These are phyloP conservation scores for Cryptosporidium muris DNA, from an alignment of 169 alveolate species.

Conservation along the genomic window DNA sequence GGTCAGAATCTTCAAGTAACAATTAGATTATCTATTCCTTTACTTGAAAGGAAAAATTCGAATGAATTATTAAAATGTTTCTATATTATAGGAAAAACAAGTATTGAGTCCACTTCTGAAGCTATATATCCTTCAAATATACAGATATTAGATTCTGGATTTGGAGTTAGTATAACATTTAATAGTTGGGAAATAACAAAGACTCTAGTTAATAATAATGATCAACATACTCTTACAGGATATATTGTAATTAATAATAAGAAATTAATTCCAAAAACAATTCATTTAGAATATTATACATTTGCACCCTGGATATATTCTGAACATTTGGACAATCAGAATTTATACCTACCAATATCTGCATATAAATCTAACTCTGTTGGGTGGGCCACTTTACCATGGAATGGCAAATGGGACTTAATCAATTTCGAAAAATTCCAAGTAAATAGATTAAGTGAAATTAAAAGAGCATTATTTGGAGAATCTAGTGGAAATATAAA, in stretches of 20 bases:
- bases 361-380: constrained; percentile 27
- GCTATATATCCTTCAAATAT: constrained; percentile 7
- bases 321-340: constrained; percentile 10
- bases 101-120: background rate
- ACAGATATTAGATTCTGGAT: constrained; percentile 55
- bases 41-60: constrained; percentile 13
- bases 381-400: constrained; percentile 50
- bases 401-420: constrained; percentile 52
- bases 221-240: constrained; percentile 35
- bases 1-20: constrained; percentile 73
- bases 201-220: background rate
- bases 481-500: background rate
- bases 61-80: constrained; percentile 5
- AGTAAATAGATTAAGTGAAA: background rate
- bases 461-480: too few species aligned
- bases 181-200: constrained; percentile 19
- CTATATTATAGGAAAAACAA: constrained; percentile 16
- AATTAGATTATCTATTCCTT: constrained; percentile 33
- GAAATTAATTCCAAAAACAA: constrained; percentile 2
- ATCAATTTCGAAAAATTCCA: background rate
- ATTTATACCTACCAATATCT: constrained; percentile 10
- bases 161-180: constrained; percentile 10
- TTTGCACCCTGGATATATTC: constrained; percentile 48
- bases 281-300: background rate
- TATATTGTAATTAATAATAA: constrained; percentile 34